phyloP scores from a whole-genome alignment of 352 stramenopile genomes.

The Plasmopara viticola region DNA sequence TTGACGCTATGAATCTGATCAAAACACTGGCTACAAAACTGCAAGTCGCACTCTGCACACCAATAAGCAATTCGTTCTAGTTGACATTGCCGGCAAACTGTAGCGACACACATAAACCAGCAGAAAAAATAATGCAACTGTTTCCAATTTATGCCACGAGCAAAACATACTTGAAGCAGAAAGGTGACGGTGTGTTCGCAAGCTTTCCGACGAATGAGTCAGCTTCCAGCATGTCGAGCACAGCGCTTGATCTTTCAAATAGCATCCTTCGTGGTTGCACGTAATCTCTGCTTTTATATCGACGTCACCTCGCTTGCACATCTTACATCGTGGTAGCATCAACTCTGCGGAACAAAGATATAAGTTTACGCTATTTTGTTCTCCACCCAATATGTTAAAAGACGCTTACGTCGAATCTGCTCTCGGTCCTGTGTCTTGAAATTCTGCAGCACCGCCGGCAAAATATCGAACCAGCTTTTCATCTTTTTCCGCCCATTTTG shows the following conservation, averaged over 20 bases:
- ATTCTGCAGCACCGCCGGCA: constrained; percentile 26
- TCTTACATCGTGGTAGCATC: constrained; percentile 17
- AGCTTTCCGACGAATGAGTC: constrained; percentile 13
- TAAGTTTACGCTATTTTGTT: background rate
- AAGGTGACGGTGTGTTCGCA: constrained; percentile 17
- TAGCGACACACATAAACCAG: constrained; percentile 5
- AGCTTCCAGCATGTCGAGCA: constrained; percentile 23
- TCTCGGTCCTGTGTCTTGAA: constrained; percentile 21
- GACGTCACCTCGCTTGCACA: constrained; percentile 10
- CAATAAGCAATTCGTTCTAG: constrained; percentile 34
- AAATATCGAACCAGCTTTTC: constrained; percentile 30
- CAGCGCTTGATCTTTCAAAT: constrained; percentile 4
- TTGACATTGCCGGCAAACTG: constrained; percentile 63
- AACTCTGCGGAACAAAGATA: constrained; percentile 16
- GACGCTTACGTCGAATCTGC: constrained; percentile 15
- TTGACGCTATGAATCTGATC: constrained; percentile 38
- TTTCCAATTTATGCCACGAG: background rate
- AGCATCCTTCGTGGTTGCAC: constrained; percentile 21
- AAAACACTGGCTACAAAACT: constrained; percentile 58
- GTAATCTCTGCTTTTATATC: constrained; percentile 16
- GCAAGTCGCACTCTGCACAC: constrained; percentile 56
- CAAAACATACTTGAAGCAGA: constrained; percentile 27
- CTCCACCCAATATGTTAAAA: constrained; percentile 5
- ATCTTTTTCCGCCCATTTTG: background rate
- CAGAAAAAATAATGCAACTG: background rate